Evolutionary conservation across 306 rosid species (phyloP), one percentile per base, ranked within the genome.

Genomic region (Morella rubra): DNA sequence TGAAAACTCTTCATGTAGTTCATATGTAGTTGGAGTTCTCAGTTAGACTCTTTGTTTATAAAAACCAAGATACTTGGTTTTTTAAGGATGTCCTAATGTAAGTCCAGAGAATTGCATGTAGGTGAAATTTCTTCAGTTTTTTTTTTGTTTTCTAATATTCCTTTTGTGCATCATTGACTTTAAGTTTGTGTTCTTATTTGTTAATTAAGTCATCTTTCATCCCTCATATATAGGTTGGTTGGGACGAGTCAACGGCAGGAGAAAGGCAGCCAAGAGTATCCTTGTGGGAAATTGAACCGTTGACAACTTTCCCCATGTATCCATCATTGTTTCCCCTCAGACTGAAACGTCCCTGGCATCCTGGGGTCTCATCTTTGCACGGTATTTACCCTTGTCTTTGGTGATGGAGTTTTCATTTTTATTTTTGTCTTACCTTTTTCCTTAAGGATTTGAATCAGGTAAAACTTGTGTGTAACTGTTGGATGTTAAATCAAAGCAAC

Each of bases 241-340:
- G 97, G 97, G 97, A 92, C 77, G 97, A 92, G 82, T 90, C 97
- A 69, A 89, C 97, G 37, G 91, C 93, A 49, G 96, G 93, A 54
- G 97, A 92, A 73, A 87, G 97, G 79, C 96, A 84, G 81, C 97
- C 97, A 44, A 80, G 97, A 46, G 97, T 92, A 14, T 92, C 96
- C 1, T 81, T 92, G 74, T 92, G 97, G 97, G 97, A 92, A 85
- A 92, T 92, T 80, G 97, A 92, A 84, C 97, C 97, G 73, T 84
- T 92, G 67, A 92, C 97, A 64, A 92, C 93, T 44, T 92, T 92
- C 78, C 97, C 97, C 11, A 90, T 92, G 96, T 92, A 92, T 72
- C 96, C 97, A 55, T 92, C 97, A 14, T 80, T 92, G 49, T 92
- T 92, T 86, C 97, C 96, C 19, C 96, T 92, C 70, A 69, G 96